Evolutionary conservation across 257 asterid genomes (phyloP).

Genomic region (Solanum microdontum): DNA sequence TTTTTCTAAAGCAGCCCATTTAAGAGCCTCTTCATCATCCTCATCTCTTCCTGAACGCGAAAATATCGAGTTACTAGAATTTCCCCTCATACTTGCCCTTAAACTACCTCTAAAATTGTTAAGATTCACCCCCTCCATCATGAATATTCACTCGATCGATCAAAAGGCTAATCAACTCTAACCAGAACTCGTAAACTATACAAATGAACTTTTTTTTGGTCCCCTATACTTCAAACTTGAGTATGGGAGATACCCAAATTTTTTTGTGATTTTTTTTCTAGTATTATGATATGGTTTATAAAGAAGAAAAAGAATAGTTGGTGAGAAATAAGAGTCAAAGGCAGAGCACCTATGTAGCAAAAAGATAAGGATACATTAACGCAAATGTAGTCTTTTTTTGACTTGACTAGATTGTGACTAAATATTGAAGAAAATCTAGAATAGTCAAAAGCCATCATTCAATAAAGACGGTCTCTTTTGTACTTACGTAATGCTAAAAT

Average conservation of each 20-base stretch:
- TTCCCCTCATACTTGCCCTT: conserved; percentile 14
- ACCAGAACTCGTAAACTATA: background rate
- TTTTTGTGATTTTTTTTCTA: background rate
- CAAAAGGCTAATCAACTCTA: background rate
- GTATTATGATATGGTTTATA: background rate
- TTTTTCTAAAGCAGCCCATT: background rate
- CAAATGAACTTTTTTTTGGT: background rate
- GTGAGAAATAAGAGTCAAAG: background rate
- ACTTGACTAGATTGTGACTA: background rate
- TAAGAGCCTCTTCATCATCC: background rate
- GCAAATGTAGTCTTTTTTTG: background rate
- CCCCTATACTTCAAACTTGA: background rate
- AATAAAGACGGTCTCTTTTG: background rate
- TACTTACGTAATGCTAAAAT: background rate
- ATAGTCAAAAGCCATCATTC: background rate
- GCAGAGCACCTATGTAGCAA: background rate
- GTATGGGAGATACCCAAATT: background rate
- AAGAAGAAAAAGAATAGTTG: background rate
- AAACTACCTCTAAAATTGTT: conserved; percentile 1
- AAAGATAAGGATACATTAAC: background rate
- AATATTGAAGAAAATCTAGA: background rate
- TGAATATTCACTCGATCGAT: background rate
- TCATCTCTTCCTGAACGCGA: background rate
- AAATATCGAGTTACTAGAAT: conserved; percentile 11
- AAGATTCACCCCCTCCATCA: background rate